Evolutionary conservation across 768 basidiomycete species (phyloP).

Genomic region (Suillus paluster): DNA sequence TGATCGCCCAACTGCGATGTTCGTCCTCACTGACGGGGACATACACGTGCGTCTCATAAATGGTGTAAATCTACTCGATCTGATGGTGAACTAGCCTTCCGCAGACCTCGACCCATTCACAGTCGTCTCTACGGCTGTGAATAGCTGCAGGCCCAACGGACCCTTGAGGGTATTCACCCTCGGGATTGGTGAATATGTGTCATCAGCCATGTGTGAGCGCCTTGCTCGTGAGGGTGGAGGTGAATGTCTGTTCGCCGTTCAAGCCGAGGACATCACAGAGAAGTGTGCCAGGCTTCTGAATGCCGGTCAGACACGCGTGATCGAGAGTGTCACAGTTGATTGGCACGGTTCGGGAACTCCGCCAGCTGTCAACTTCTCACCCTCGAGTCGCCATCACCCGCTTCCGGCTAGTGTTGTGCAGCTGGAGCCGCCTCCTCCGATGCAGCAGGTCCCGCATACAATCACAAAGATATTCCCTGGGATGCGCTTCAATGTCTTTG

Average conservation of each 20-base stretch:
- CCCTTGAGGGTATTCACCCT: conserved; percentile 58
- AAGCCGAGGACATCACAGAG: conserved; percentile 48
- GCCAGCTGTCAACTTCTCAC: neutral
- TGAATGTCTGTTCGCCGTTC: conserved; percentile 47
- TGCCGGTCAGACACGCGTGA: conserved; percentile 51
- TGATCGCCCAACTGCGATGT: conserved; percentile 49
- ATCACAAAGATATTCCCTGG: conserved; percentile 38
- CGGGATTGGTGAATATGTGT: conserved; percentile 56
- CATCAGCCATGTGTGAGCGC: conserved; percentile 53
- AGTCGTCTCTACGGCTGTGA: conserved; percentile 36
- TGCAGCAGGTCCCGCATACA: conserved; percentile 37
- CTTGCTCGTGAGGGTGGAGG: conserved; percentile 61
- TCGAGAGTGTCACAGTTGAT: conserved; percentile 51
- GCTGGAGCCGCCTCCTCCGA: conserved; percentile 40
- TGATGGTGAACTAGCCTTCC: conserved; percentile 7
- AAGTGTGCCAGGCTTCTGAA: conserved; percentile 56
- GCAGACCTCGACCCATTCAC: conserved; percentile 22
- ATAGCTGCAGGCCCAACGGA: conserved; percentile 26
- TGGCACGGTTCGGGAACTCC: conserved; percentile 41
- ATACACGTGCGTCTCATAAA: conserved; percentile 30
- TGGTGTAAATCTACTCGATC: neutral
- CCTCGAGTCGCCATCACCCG: conserved; percentile 18
- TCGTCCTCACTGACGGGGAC: conserved; percentile 64
- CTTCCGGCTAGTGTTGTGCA: conserved; percentile 18
- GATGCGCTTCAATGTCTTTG: conserved; percentile 38